Base-by-base conservation (phyloP, 2,329 filamentous ascomycete species). In the Aspergillus sp. region DNA sequence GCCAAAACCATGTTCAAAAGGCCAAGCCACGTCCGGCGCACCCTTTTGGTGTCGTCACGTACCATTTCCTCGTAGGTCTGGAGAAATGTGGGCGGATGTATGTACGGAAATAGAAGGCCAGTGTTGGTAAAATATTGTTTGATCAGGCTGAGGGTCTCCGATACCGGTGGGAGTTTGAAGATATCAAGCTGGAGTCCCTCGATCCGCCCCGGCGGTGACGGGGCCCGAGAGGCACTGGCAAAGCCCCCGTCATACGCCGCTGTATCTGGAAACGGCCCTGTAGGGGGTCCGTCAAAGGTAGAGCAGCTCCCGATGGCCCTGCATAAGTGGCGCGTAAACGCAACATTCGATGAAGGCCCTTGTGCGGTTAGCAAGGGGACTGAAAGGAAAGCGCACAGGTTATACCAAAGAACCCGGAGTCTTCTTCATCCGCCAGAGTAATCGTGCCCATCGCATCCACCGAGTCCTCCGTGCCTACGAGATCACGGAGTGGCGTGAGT, bases 401-500 rank as follows among this genome's bases (percentile, higher is more conserved):
- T 7, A n/a, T 62, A 68, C 74, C 76, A 50, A 75, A 74, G 52
- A 71, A 76, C 6, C 68, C 72, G 4, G 64, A 70, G 31, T 73
- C 70, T 45, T 73, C 67, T 48, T 77, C 75, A 45, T 76, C 67
- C 1, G 72, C 69, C 41, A 77, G 75, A 1, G 64, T 69, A 23
- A 71, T 68, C 12, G 69, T 68, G 12, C 68, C 70, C 68, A 75
- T 77, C 21, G 65, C 73, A 65, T 76, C 73, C 3, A 73, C 62
- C 21, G 70, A 65, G 55, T 70, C 67, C 46, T 67, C 52, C 9
- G 44, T 48, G 11, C 52, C 52, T 66, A 50, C 52, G 2, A 68
- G 57, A 33, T 64, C 60, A 17, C 61, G 55, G 11, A 55, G 27
- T 31, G 37, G 44, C 25, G 52, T 21, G 17, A 41, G 48, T 21